Evolutionary conservation across 805 yeast species (phyloP).

Genomic region (Nakazawaea wyomingensis): DNA sequence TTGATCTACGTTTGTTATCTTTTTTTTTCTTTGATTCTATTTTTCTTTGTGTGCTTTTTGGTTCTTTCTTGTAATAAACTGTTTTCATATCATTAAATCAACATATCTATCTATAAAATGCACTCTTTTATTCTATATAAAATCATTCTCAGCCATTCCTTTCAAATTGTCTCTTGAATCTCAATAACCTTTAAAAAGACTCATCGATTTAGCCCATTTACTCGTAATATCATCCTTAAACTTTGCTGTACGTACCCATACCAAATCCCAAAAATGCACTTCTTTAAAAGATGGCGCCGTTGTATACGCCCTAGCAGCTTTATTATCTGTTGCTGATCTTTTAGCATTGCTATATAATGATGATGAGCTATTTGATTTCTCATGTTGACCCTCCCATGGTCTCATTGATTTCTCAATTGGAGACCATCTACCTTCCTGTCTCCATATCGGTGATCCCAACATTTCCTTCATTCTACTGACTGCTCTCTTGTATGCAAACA

Average conservation of each 20-base stretch:
- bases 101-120: no score
- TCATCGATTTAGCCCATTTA: slow-evolving; percentile 41
- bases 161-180: no score
- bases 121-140: no score
- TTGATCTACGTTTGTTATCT: no score
- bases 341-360: no score
- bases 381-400: no score
- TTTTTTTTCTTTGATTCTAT: no score
- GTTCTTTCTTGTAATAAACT: no score
- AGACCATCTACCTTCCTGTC: slow-evolving; percentile 44
- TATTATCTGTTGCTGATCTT: background rate
- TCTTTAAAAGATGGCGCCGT: slow-evolving; percentile 36
- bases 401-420: slow-evolving; percentile 48
- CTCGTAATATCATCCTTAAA: slow-evolving; percentile 50
- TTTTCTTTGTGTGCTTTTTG: no score
- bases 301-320: slow-evolving; percentile 9
- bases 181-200: background rate
- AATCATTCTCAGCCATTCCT: no score
- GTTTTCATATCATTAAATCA: no score
- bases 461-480: slow-evolving; percentile 51
- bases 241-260: slow-evolving; percentile 49
- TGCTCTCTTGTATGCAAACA: slow-evolving; percentile 68
- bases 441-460: slow-evolving; percentile 38
- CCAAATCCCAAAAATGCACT: slow-evolving; percentile 67
- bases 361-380: no score